Percentiles rank a stretch among this genome's conserved stretches.
Conservation (phyloP, 2,329 filamentous ascomycete species). For the Hypoxylon sp. region DNA sequence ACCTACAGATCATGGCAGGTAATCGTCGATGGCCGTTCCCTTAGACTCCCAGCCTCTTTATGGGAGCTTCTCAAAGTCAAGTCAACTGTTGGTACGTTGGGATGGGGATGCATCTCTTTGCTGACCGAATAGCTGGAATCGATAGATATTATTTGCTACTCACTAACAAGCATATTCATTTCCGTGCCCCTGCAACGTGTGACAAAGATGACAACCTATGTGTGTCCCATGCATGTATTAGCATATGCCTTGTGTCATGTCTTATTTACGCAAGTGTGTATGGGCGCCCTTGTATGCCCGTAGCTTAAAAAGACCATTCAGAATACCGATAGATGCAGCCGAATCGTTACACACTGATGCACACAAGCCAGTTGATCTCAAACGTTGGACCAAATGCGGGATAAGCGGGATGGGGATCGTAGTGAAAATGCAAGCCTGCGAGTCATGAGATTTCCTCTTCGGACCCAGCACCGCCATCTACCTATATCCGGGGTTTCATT, state of each 20-base stretch:
- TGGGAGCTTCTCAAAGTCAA: constrained; percentile 7
- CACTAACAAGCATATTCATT: constrained; percentile 29
- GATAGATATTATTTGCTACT: constrained; percentile 25
- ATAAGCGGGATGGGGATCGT: constrained; percentile 40
- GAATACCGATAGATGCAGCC: constrained; percentile 44
- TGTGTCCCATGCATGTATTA: constrained; percentile 22
- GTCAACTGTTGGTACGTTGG: constrained; percentile 42
- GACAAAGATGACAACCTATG: constrained; percentile 24
- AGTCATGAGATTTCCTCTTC: constrained; percentile 40
- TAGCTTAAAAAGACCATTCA: constrained; percentile 32
- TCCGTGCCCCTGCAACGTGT: constrained; percentile 34
- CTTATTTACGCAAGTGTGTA: constrained; percentile 17
- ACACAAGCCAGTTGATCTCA: constrained; percentile 42
- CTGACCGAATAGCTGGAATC: constrained; percentile 34
- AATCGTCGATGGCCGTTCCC: not conserved
- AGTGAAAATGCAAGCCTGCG: constrained; percentile 34
- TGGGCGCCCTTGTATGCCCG: constrained; percentile 34
- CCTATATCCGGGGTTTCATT: constrained; percentile 44
- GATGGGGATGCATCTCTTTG: constrained; percentile 31
- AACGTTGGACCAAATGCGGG: constrained; percentile 46
- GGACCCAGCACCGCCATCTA: constrained; percentile 39
- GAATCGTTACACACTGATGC: constrained; percentile 41
- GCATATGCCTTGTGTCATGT: constrained; percentile 30
- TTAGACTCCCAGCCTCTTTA: not conserved
- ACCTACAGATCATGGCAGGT: constrained; percentile 25